These are phyloP conservation scores for Powellomyces hirtus DNA, from an alignment of 192 early-diverging fungal species.

Conservation along the genomic window DNA sequence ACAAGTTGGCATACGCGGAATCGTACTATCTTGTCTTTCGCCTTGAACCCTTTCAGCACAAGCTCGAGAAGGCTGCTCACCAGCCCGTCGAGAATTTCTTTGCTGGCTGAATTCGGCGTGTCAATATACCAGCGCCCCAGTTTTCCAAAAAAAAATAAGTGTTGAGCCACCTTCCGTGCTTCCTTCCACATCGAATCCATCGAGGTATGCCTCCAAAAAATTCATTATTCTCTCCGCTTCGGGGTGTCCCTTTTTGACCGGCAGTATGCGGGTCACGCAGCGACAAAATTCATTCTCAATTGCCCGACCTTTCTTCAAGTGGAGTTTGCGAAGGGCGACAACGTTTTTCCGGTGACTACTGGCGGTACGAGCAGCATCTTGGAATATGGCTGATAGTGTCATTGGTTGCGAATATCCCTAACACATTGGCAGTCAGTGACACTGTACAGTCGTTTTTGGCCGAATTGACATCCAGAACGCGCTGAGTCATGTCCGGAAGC, in stretches of 20 bases:
- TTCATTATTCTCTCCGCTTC: constrained; percentile 69
- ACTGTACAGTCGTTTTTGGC: too few species aligned
- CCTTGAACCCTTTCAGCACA: constrained; percentile 71
- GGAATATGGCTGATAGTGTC: constrained; percentile 67
- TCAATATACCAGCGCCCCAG: too few species aligned
- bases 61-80: constrained; percentile 68
- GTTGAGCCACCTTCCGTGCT: neutral
- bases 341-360: constrained; percentile 70
- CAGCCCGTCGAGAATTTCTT: constrained; percentile 28
- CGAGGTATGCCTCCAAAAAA: constrained; percentile 73
- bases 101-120: neutral
- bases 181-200: constrained; percentile 41
- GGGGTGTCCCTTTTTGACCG: constrained; percentile 70
- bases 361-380: constrained; percentile 67
- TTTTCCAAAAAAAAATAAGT: neutral
- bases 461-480: too few species aligned
- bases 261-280: constrained; percentile 76
- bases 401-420: too few species aligned
- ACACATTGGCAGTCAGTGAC: too few species aligned
- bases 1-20: constrained; percentile 75
- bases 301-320: constrained; percentile 44
- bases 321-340: constrained; percentile 73
- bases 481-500: too few species aligned
- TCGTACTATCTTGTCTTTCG: constrained; percentile 76
- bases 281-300: constrained; percentile 76